Evolutionary conservation across 2,329 filamentous ascomycete species (phyloP).

Genomic region (Aurifilum marmelostoma): DNA sequence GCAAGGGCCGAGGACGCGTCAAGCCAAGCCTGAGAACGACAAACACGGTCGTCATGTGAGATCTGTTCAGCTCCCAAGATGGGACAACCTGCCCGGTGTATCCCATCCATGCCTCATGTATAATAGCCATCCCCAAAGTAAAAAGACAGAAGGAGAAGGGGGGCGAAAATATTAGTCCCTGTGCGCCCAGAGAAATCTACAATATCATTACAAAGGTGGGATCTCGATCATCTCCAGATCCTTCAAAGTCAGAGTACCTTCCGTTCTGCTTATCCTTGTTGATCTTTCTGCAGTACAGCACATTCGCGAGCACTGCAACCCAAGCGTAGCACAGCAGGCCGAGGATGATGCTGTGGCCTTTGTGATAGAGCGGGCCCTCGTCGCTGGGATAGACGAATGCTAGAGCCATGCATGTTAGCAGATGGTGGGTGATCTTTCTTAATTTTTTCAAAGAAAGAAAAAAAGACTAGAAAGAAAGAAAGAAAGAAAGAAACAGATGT

Average conservation of each 20-base stretch:
- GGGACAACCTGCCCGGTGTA: background rate
- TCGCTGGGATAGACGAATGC: constrained; percentile 63
- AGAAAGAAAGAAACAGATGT: background rate
- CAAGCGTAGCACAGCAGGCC: constrained; percentile 64
- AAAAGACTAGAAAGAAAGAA: background rate
- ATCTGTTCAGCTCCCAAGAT: background rate
- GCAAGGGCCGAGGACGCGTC: too few species aligned
- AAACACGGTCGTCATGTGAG: background rate
- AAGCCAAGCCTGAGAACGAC: background rate
- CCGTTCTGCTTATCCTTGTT: constrained; percentile 65
- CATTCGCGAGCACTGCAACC: constrained; percentile 63
- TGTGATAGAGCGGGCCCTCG: constrained; percentile 58
- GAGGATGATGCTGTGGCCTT: constrained; percentile 64
- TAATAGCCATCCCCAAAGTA: too few species aligned
- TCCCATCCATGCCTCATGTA: background rate
- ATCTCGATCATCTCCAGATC: constrained; percentile 65
- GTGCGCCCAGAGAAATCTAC: constrained; percentile 38
- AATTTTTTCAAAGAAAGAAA: background rate
- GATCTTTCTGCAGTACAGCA: constrained; percentile 65
- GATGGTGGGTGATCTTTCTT: too few species aligned
- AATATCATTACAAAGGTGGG: constrained; percentile 64
- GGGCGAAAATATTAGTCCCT: background rate
- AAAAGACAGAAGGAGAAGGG: background rate
- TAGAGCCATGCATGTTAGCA: constrained; percentile 24
- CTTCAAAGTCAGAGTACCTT: constrained; percentile 60